A percentile compares a stretch with the other conserved stretches of the same genome.
Conservation (phyloP, 129 eudicot species). For the Escallonia rubra region DNA sequence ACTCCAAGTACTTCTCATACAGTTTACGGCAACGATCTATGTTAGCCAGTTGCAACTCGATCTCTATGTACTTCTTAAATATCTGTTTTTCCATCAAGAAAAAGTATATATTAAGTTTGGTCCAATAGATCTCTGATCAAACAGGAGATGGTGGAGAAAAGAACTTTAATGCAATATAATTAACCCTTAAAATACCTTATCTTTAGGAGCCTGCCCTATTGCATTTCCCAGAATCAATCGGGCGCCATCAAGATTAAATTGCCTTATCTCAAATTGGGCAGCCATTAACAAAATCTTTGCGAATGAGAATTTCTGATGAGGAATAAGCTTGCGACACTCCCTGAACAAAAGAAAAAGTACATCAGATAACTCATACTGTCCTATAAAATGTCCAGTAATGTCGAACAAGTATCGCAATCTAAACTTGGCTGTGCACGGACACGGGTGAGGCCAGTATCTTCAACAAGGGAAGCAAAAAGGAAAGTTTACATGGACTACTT, state of each 20-base stretch:
- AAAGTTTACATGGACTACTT: too few relatives aligned
- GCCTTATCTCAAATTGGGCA: conserved; percentile 90
- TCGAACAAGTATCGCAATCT: not conserved
- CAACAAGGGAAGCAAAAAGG: too few relatives aligned
- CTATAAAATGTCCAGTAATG: too few relatives aligned
- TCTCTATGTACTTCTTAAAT: conserved; percentile 74
- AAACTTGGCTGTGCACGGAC: too few relatives aligned
- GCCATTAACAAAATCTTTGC: conserved; percentile 95
- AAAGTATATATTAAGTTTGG: not conserved
- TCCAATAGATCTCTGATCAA: not conserved
- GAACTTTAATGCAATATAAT: conserved; percentile 1
- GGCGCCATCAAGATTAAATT: conserved; percentile 66
- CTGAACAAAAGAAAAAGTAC: conserved; percentile 25
- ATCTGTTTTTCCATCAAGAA: conserved; percentile 37
- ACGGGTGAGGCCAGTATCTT: too few relatives aligned
- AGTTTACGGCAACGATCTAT: conserved; percentile 69
- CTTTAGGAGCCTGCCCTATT: conserved; percentile 84
- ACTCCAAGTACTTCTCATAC: conserved; percentile 65
- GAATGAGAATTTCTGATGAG: conserved; percentile 77
- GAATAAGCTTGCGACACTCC: conserved; percentile 66
- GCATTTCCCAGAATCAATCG: conserved; percentile 67
- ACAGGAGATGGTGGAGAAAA: not conserved
- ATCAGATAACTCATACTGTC: conserved; percentile 6
- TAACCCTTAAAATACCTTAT: conserved; percentile 41
- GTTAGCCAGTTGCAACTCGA: conserved; percentile 69